Percentiles rank a stretch among this genome's conserved stretches.
phyloP scores from a whole-genome alignment of 805 yeast species.

The Sugiyamaella smithiae region DNA sequence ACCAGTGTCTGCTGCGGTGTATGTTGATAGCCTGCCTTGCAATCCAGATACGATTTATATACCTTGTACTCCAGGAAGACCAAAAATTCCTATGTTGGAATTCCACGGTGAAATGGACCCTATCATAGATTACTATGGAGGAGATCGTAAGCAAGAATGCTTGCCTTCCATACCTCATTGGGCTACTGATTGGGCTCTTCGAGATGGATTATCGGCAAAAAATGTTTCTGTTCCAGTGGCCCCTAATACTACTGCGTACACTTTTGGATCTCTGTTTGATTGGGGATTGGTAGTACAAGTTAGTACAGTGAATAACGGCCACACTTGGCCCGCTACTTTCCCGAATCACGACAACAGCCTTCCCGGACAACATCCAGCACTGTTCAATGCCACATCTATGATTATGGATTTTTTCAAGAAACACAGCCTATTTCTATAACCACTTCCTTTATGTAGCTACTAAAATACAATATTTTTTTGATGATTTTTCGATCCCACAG shows the following conservation, averaged over 20 bases:
- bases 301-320: background rate
- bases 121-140: background rate
- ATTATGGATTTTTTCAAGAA: slow-evolving; percentile 4
- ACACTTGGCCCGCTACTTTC: slow-evolving; percentile 3
- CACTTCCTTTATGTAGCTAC: no score
- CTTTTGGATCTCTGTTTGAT: background rate
- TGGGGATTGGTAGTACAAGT: slow-evolving; percentile 2
- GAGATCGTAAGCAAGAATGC: background rate
- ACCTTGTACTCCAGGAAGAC: slow-evolving; percentile 2
- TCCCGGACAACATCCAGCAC: slow-evolving; percentile 3
- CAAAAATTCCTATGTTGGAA: slow-evolving; percentile 4
- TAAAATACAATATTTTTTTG: no score
- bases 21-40: background rate
- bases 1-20: slow-evolving; percentile 5
- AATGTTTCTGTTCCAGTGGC: background rate
- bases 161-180: slow-evolving; percentile 2
- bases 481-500: no score
- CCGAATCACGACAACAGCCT: slow-evolving; percentile 3
- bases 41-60: background rate
- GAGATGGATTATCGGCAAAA: background rate
- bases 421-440: background rate
- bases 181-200: background rate
- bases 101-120: slow-evolving; percentile 5
- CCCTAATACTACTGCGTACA: background rate
- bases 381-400: slow-evolving; percentile 5